Evolutionary conservation across 805 yeast species (phyloP).

Genomic region (Suhomyces faveliae): DNA sequence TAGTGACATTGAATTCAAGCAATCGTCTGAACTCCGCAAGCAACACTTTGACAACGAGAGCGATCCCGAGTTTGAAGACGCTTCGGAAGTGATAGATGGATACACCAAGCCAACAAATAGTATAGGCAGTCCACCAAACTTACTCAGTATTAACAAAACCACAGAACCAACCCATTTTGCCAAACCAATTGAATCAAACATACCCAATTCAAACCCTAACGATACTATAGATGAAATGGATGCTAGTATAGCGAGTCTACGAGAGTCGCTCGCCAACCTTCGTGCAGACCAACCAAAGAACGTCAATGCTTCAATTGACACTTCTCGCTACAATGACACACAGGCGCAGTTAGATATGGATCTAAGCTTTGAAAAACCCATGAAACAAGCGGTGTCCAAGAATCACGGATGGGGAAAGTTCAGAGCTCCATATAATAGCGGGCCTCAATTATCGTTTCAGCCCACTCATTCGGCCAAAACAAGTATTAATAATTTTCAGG

Average conservation of each 20-base stretch:
- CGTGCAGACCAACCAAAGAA: slow-evolving; percentile 6
- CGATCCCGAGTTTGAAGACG: slow-evolving; percentile 4
- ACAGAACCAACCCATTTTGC: too few species aligned
- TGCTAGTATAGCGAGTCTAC: slow-evolving; percentile 14
- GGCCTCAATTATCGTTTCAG: not conserved
- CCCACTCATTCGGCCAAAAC: slow-evolving; percentile 8
- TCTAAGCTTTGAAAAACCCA: slow-evolving; percentile 15
- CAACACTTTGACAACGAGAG: not conserved
- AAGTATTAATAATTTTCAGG: slow-evolving; percentile 9
- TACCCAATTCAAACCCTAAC: too few species aligned
- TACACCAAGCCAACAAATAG: not conserved
- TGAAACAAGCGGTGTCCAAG: slow-evolving; percentile 7
- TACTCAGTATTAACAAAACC: too few species aligned
- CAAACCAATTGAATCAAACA: too few species aligned
- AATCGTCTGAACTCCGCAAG: not conserved
- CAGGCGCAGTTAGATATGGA: slow-evolving; percentile 23
- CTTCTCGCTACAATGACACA: slow-evolving; percentile 19
- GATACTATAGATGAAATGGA: slow-evolving; percentile 10
- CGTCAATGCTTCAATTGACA: slow-evolving; percentile 14
- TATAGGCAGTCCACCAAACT: too few species aligned
- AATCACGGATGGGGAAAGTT: slow-evolving; percentile 21
- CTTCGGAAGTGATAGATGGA: slow-evolving; percentile 1
- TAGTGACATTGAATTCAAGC: not conserved
- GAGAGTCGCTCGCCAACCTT: slow-evolving; percentile 11
- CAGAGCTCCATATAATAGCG: slow-evolving; percentile 15